Evolutionary conservation across 768 basidiomycete species (phyloP).

Genomic region (Russula virescens): DNA sequence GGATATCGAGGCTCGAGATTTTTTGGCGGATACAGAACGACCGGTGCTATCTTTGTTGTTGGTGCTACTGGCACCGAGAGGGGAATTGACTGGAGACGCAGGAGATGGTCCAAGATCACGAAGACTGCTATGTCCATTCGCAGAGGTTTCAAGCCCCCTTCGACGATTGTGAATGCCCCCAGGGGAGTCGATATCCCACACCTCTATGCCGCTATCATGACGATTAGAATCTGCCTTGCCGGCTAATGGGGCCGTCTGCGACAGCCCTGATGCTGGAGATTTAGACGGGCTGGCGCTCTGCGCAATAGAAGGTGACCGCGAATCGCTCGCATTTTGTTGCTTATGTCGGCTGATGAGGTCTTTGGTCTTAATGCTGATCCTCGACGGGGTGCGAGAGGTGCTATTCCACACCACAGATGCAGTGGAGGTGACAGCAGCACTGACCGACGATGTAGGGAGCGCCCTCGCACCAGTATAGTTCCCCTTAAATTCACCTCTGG

Average conservation of each 20-base stretch:
- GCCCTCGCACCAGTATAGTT: not conserved
- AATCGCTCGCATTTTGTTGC: not conserved
- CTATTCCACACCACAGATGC: not conserved
- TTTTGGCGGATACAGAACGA: not conserved
- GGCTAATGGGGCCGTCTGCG: not conserved
- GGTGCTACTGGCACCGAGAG: not conserved
- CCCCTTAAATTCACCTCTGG: not conserved
- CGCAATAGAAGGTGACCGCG: not conserved
- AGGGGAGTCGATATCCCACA: slow-evolving; percentile 14
- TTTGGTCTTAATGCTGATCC: slow-evolving; percentile 15
- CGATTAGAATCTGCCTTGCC: slow-evolving; percentile 2
- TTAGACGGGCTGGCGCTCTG: not conserved
- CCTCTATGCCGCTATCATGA: slow-evolving; percentile 15
- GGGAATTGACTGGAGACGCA: not conserved
- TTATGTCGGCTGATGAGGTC: slow-evolving; percentile 20
- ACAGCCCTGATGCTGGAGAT: not conserved
- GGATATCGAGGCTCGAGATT: not conserved
- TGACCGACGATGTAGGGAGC: not conserved
- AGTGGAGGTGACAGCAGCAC: not conserved
- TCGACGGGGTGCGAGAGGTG: slow-evolving; percentile 6
- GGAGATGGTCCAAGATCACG: not conserved
- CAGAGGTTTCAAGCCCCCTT: not conserved
- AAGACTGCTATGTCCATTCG: not conserved
- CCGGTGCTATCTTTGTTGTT: not conserved
- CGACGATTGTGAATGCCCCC: not conserved